Conservation (phyloP, 129 eudicot species). For the Helianthus annuus region HanXRQr2.0-SUNRISE NC_035444.2:95278985-95279484, state of each 20-base stretch:
- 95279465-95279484: not conserved
- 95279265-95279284: conserved; percentile 16
- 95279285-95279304: conserved; percentile 27
- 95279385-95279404: not conserved
- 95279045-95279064: conserved; percentile 55
- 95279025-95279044: conserved; percentile 83
- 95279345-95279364: not conserved
- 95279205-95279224: conserved; percentile 72
- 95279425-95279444: not conserved
- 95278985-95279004: conserved; percentile 83
- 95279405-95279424: not conserved
- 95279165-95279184: conserved; percentile 72
- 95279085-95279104: conserved; percentile 80
- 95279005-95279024: conserved; percentile 93
- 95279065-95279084: conserved; percentile 75
- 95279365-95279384: conserved; percentile 44
- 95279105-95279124: conserved; percentile 95
- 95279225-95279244: conserved; percentile 64
- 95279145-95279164: conserved; percentile 84
- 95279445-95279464: not conserved
- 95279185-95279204: conserved; percentile 67
- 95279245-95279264: conserved; percentile 54
- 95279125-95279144: conserved; percentile 82
- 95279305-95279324: conserved; percentile 16
- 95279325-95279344: not conserved